A percentile compares a stretch with the other conserved stretches of the same genome.
Evolutionary conservation across 805 yeast genomes (phyloP).

Genomic region (Wickerhamomyces silvicola): DNA sequence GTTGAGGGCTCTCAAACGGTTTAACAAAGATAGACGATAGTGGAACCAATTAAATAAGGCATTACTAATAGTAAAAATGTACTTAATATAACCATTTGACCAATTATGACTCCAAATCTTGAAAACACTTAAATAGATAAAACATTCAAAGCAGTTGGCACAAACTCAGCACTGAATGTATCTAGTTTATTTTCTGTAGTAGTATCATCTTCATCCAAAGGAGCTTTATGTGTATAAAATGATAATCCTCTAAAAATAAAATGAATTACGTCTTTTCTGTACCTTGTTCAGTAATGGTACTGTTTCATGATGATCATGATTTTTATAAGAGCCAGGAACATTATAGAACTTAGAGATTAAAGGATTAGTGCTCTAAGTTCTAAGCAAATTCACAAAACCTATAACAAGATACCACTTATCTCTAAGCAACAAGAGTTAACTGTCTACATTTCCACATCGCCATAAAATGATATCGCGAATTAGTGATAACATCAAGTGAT

Average conservation of each 20-base stretch:
- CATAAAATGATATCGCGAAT: too few species aligned
- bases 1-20: slow-evolving; percentile 54
- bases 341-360: slow-evolving; percentile 27
- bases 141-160: slow-evolving; percentile 91
- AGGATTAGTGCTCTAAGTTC: too few species aligned
- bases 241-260: too few species aligned
- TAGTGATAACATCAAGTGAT: too few species aligned
- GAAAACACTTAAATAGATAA: slow-evolving; percentile 91
- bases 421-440: too few species aligned
- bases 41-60: slow-evolving; percentile 81
- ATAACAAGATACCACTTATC: too few species aligned
- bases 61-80: slow-evolving; percentile 57
- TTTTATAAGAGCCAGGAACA: slow-evolving; percentile 28
- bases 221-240: too few species aligned
- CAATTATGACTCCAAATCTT: slow-evolving; percentile 91
- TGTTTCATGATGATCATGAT: slow-evolving; percentile 18
- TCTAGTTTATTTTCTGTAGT: slow-evolving; percentile 63
- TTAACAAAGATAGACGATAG: slow-evolving; percentile 59
- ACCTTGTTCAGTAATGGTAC: slow-evolving; percentile 18
- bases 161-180: slow-evolving; percentile 84
- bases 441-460: too few species aligned
- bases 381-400: too few species aligned
- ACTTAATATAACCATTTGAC: slow-evolving; percentile 89
- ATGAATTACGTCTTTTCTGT: slow-evolving; percentile 11
- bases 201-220: slow-evolving; percentile 26